phyloP scores from a whole-genome alignment of 2,329 filamentous ascomycete genomes.

The Monosporascus sp. region DNA sequence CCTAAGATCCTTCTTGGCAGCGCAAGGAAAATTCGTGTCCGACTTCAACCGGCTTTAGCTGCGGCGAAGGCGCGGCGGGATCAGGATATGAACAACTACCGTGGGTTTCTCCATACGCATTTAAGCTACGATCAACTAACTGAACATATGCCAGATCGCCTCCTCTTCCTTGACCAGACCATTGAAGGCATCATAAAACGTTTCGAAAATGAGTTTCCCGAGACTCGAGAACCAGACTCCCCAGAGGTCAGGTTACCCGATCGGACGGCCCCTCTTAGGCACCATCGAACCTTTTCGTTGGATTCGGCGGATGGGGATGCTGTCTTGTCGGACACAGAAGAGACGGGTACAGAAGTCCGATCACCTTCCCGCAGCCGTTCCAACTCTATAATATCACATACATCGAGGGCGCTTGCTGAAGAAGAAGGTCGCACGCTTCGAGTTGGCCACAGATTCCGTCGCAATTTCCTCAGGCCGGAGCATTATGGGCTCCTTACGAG shows the following conservation, averaged over 20 bases:
- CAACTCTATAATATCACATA: constrained; percentile 46
- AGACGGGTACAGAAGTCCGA: constrained; percentile 40
- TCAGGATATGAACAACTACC: constrained; percentile 68
- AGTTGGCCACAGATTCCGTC: constrained; percentile 52
- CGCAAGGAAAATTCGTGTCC: constrained; percentile 79
- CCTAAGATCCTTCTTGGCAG: constrained; percentile 83
- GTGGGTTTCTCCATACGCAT: constrained; percentile 45
- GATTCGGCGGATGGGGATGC: constrained; percentile 33
- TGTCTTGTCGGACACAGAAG: constrained; percentile 42
- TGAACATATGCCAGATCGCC: constrained; percentile 51
- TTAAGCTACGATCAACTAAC: constrained; percentile 6
- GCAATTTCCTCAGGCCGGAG: constrained; percentile 47
- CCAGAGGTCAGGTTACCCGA: constrained; percentile 22
- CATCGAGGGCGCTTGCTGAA: constrained; percentile 48
- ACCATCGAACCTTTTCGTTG: constrained; percentile 22
- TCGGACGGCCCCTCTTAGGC: constrained; percentile 14
- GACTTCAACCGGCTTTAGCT: constrained; percentile 77
- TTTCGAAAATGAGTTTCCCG: constrained; percentile 94
- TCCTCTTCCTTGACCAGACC: constrained; percentile 84
- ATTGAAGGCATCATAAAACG: constrained; percentile 87
- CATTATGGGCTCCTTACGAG: constrained; percentile 45
- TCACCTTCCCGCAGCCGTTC: constrained; percentile 42
- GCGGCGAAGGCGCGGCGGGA: constrained; percentile 64
- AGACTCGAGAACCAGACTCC: constrained; percentile 56
- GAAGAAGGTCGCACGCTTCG: constrained; percentile 55